Evolutionary conservation across 208 protist genomes (phyloP), one percentile per base, ranked within the genome.

Genomic region (Leishmania aethiopica): DNA sequence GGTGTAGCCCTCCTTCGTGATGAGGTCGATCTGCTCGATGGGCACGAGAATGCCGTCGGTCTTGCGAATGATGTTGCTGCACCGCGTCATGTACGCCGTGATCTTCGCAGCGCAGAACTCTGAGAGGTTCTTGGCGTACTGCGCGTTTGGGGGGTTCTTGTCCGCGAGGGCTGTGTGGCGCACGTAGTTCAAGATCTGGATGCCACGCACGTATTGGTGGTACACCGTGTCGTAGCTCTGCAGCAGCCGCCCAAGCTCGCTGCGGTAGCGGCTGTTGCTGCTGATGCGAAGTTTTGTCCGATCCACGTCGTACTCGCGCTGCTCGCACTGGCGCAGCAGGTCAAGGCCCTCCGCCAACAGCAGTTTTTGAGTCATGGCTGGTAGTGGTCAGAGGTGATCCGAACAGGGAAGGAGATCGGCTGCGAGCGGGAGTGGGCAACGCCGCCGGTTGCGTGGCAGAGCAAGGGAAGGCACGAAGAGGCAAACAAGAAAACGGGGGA

Each of bases 151-250:
- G 0, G 89, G 84, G 47, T 88, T 88, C 42, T 45, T 72, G 73
- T 91, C 89, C 6, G 83, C 79, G 35, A 93, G 77, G 2, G 88
- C 90, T 60, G 71, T 86, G 83, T 89, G 91, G 57, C 94, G 91
- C 17, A 96, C 89, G 78, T 94, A 89, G 84, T 96, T 96, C 5
- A 97, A 57, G 11, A 97, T 95, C 67, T 95, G 88, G 3, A 95
- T 60, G 5, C 87, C 93, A 22, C 88, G 88, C 22, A 96, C 72
- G 79, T 93, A 96, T 71, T 93, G 78, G 51, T 88, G 78, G 51
- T 92, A 95, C 35, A 96, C 86, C 1, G 40, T 42, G 49, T 85
- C 75, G 84, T 97, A 97, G 74, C 60, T 87, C 67, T 91, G 83
- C 57, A 89, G 49, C 7, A 97, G 85, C 17, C 85, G 83, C 3